A percentile compares a stretch with the other conserved stretches of the same genome.
These are phyloP conservation scores for Sporothrix sp. DNA, from an alignment of 2,329 filamentous ascomycete species.

Conservation along the genomic window DNA sequence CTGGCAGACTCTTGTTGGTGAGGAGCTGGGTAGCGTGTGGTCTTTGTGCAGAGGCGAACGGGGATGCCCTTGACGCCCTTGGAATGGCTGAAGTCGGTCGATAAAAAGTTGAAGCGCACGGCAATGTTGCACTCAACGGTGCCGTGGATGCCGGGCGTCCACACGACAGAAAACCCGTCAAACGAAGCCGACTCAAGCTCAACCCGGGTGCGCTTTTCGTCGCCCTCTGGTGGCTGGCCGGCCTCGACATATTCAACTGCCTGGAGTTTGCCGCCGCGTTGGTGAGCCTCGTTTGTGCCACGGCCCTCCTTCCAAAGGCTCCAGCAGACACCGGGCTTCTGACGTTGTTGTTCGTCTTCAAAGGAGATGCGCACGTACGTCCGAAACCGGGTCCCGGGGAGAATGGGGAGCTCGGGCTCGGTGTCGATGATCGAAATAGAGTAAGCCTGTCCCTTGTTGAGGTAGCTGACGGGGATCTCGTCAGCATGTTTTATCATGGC, in stretches of 20 bases:
- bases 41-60: slow-evolving; percentile 86
- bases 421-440: slow-evolving; percentile 78
- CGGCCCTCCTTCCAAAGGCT: slow-evolving; percentile 87
- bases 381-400: slow-evolving; percentile 62
- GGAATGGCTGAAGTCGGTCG: slow-evolving; percentile 96
- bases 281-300: slow-evolving; percentile 91
- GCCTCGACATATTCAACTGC: slow-evolving; percentile 87
- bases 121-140: slow-evolving; percentile 72
- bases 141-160: slow-evolving; percentile 65
- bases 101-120: slow-evolving; percentile 95
- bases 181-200: slow-evolving; percentile 73
- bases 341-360: slow-evolving; percentile 87
- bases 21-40: slow-evolving; percentile 27
- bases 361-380: slow-evolving; percentile 95
- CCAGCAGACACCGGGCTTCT: slow-evolving; percentile 64
- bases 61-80: slow-evolving; percentile 98
- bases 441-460: slow-evolving; percentile 96
- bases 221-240: slow-evolving; percentile 47
- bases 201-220: slow-evolving; percentile 57
- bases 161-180: slow-evolving; percentile 85
- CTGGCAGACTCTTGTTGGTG: slow-evolving; percentile 30
- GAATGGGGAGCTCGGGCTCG: slow-evolving; percentile 46
- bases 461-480: slow-evolving; percentile 93
- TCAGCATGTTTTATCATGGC: slow-evolving; percentile 88
- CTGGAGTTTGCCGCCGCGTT: slow-evolving; percentile 82